Evolutionary conservation across 306 rosid species (phyloP).

Genomic region (Lathyrus aphaca): DNA sequence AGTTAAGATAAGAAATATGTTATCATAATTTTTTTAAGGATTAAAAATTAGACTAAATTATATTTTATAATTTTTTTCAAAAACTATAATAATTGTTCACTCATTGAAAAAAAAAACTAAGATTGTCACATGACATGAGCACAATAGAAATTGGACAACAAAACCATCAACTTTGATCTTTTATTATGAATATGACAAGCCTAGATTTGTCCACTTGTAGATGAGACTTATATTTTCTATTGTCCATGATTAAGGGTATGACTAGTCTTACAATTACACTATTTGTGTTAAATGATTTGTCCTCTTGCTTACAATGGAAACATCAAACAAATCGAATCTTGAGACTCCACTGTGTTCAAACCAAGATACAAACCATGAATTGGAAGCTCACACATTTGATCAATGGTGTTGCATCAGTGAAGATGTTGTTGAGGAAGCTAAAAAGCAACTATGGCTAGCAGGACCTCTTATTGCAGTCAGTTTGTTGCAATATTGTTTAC

Average conservation of each 20-base stretch:
- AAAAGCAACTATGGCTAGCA: constrained; percentile 52
- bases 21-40: too few relatives aligned
- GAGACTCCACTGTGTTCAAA: constrained; percentile 28
- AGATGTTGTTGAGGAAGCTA: constrained; percentile 52
- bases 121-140: not conserved
- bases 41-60: too few relatives aligned
- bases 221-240: not conserved
- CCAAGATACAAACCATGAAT: constrained; percentile 32
- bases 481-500: constrained; percentile 53
- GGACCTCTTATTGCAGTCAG: constrained; percentile 60
- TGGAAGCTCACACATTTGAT: constrained; percentile 1
- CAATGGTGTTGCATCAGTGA: constrained; percentile 20
- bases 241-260: not conserved
- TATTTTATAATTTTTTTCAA: too few relatives aligned
- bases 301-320: constrained; percentile 39
- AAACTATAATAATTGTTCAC: too few relatives aligned
- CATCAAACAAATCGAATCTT: constrained; percentile 33
- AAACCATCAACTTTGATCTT: not conserved
- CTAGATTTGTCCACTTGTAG: not conserved
- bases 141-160: not conserved
- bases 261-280: not conserved
- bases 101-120: too few relatives aligned
- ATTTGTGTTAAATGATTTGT: constrained; percentile 15
- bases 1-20: too few relatives aligned
- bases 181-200: not conserved